These are phyloP conservation scores for Exophiala lecanii-corni DNA, from an alignment of 2,329 filamentous ascomycete genomes.

Conservation along the genomic window DNA sequence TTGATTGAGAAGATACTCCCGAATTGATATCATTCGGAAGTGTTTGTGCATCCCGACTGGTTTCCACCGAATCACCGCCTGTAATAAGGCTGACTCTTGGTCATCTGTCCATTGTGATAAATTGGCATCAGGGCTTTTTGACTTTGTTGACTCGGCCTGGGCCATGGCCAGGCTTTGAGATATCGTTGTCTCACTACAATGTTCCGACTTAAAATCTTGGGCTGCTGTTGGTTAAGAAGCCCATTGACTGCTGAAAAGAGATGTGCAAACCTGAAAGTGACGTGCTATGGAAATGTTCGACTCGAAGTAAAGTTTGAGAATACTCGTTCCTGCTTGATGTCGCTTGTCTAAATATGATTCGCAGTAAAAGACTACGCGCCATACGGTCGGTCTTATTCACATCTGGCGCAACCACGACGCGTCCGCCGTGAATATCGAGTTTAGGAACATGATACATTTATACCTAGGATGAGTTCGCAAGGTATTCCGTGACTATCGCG, in stretches of 20 bases:
- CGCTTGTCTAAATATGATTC: neutral
- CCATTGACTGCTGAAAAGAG: no score
- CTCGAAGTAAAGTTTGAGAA: no score
- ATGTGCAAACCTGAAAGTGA: no score
- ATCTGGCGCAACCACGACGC: neutral
- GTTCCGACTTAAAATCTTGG: no score
- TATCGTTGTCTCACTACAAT: no score
- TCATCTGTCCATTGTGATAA: constrained; percentile 78
- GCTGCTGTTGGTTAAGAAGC: no score
- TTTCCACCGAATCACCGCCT: constrained; percentile 90
- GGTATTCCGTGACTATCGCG: no score
- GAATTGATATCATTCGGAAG: constrained; percentile 84
- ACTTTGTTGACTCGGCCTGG: neutral
- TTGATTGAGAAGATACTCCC: constrained; percentile 72
- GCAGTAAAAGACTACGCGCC: neutral
- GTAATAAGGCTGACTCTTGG: constrained; percentile 87
- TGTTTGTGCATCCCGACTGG: constrained; percentile 96
- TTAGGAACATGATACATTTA: no score
- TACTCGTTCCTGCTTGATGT: no score
- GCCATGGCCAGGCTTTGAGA: neutral
- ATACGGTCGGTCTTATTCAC: neutral
- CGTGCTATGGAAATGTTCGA: no score
- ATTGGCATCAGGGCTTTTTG: constrained; percentile 1
- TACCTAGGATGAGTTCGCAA: no score
- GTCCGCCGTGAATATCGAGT: no score